Base-by-base conservation (phyloP, 192 early-diverging fungal genomes). In the Mortierella antarctica region DNA sequence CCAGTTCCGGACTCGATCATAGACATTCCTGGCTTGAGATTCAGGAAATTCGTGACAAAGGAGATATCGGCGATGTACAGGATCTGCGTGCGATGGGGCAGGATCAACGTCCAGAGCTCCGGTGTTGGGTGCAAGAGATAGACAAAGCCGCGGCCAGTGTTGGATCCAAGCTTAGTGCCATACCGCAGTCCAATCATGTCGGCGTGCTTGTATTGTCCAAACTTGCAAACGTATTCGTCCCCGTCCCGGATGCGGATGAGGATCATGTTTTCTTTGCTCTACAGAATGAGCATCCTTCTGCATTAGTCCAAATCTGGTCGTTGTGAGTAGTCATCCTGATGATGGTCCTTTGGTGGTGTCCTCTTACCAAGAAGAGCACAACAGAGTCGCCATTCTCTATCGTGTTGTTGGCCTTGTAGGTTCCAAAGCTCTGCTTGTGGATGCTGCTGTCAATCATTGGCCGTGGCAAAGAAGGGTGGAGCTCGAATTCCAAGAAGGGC, bases 21-120 rank as follows among this genome's bases (percentile, higher is more conserved):
- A 11, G 89, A 81, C 60, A 88, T 88, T 14, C 97, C 96, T 6
- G 96, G 96, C 64, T 86, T 90, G 64, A 98, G 83, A 56, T 97
- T 93, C 60, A 99, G 88, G 60, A 90, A 88, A 41, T 88, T 76
- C 14, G 90, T 92, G 21, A 99, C 92, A 56, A 96, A 92, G 12
- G 97, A 94, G 78, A 99, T 99, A 77, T 99, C 97, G 18, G 96
- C 92, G 57, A 93, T 81, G 71, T 99, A 99, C 21, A 99, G 84
- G 49, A 99, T 99, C 84, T 99, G 97, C 12, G 97, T 99, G 52
- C 97, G 89, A 71, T 99, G 97, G 10, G 96, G 96, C 13, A 99
- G 85, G 9, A 90, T 87, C 56, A 90, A 83, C 0, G 97, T 99
- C 97, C 97, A 99, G 21, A 99, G 89, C 71, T 97, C 97, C 1